Evolutionary conservation across 2,329 filamentous ascomycete species (phyloP).

Genomic region (Penicillium crustosum): DNA sequence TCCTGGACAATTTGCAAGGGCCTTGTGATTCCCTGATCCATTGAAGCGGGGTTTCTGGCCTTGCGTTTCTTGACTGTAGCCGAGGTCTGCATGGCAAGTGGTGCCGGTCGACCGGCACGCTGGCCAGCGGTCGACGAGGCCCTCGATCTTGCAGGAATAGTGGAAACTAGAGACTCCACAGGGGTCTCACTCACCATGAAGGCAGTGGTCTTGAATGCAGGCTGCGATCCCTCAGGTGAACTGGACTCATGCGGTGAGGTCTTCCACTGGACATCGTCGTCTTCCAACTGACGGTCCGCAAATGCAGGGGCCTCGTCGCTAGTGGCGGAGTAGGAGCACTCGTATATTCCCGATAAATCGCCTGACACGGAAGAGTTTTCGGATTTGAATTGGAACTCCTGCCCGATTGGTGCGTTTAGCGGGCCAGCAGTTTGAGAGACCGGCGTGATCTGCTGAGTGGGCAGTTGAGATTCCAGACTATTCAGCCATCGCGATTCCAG

Average conservation of each 20-base stretch:
- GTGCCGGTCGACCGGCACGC: constrained; percentile 28
- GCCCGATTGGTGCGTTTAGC: constrained; percentile 20
- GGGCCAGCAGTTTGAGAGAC: constrained; percentile 22
- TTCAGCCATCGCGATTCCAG: constrained; percentile 39
- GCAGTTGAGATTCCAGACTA: constrained; percentile 35
- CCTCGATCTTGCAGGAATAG: constrained; percentile 26
- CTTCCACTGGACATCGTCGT: constrained; percentile 34
- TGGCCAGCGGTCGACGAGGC: constrained; percentile 26
- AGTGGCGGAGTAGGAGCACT: constrained; percentile 35
- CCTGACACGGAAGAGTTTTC: constrained; percentile 41
- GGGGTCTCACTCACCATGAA: constrained; percentile 40
- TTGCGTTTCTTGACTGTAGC: constrained; percentile 40
- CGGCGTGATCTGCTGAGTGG: constrained; percentile 30
- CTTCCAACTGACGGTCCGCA: constrained; percentile 33
- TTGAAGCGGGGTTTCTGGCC: constrained; percentile 28
- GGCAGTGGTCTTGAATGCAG: constrained; percentile 31
- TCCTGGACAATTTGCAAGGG: constrained; percentile 47
- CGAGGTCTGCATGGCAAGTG: constrained; percentile 34
- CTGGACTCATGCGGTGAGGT: constrained; percentile 26
- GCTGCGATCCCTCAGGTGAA: constrained; percentile 27
- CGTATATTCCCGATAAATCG: constrained; percentile 35
- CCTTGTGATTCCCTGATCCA: constrained; percentile 33
- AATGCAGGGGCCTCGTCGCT: constrained; percentile 33
- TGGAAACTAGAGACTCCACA: constrained; percentile 29
- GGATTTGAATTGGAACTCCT: constrained; percentile 39